Percentiles rank a stretch among this genome's conserved stretches.
Evolutionary conservation across 2,329 filamentous ascomycete species (phyloP).

Genomic region (Bisporella sp.): DNA sequence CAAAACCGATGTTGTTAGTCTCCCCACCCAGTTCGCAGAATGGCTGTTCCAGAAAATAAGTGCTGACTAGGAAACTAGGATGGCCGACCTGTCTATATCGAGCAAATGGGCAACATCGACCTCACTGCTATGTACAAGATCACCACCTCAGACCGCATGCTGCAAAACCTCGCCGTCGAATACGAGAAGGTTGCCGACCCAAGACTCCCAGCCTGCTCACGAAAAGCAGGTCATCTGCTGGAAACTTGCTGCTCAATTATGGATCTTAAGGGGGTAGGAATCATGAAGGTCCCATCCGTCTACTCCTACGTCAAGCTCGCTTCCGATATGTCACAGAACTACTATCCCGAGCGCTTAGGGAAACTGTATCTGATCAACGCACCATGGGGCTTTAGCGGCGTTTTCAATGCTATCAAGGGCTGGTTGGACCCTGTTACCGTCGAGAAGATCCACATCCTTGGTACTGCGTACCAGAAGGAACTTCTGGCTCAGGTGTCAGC

Average conservation of each 20-base stretch:
- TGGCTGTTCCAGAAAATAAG: neutral
- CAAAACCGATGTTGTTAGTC: slow-evolving; percentile 61
- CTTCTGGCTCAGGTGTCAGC: slow-evolving; percentile 76
- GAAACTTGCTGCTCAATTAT: slow-evolving; percentile 99
- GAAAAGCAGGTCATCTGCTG: slow-evolving; percentile 80
- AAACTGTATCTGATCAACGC: slow-evolving; percentile 98
- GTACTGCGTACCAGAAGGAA: slow-evolving; percentile 73
- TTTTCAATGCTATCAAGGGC: slow-evolving; percentile 81
- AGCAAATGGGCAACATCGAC: slow-evolving; percentile 91
- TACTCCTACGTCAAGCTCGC: slow-evolving; percentile 83
- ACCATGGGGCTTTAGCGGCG: slow-evolving; percentile 85
- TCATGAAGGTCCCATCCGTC: slow-evolving; percentile 74
- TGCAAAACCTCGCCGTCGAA: slow-evolving; percentile 92
- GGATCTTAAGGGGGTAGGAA: slow-evolving; percentile 90
- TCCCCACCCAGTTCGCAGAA: neutral
- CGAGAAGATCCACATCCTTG: slow-evolving; percentile 89
- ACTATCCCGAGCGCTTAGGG: slow-evolving; percentile 96
- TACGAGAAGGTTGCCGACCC: slow-evolving; percentile 96
- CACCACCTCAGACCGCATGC: slow-evolving; percentile 87
- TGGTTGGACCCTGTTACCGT: slow-evolving; percentile 97
- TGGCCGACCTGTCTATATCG: slow-evolving; percentile 94
- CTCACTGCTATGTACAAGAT: slow-evolving; percentile 86
- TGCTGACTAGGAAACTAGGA: slow-evolving; percentile 49
- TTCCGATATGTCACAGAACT: slow-evolving; percentile 90
- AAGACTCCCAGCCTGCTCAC: slow-evolving; percentile 88